Percentiles rank a stretch among this genome's conserved stretches.
These are phyloP conservation scores for Ambrosiella xylebori DNA, from an alignment of 2,329 filamentous ascomycete genomes.

Conservation along the genomic window DNA sequence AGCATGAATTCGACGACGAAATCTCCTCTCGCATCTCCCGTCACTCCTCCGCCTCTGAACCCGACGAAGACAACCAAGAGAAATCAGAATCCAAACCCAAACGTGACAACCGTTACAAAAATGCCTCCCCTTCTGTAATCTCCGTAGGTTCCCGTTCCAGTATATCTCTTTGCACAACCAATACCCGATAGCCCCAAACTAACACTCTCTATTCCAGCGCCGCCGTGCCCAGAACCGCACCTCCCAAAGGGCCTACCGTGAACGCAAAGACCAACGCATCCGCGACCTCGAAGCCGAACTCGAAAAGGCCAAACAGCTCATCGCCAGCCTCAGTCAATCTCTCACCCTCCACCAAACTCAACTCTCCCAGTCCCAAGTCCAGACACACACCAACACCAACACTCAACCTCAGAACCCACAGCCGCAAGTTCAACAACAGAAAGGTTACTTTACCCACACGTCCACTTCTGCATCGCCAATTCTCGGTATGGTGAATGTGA, in stretches of 20 bases:
- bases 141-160: conserved; percentile 22
- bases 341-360: neutral
- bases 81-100: conserved; percentile 24
- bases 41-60: neutral
- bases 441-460: too few relatives aligned
- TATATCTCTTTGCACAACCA: neutral
- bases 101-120: conserved; percentile 36
- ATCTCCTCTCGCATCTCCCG: neutral
- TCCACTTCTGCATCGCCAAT: too few relatives aligned
- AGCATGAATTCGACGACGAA: conserved; percentile 7
- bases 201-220: conserved; percentile 15
- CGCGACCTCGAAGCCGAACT: conserved; percentile 13
- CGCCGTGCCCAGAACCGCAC: conserved; percentile 20
- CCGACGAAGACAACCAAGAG: neutral
- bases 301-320: conserved; percentile 15
- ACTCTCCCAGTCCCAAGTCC: neutral
- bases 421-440: too few relatives aligned
- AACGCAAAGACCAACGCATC: conserved; percentile 18
- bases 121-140: conserved; percentile 31
- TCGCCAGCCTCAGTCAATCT: neutral
- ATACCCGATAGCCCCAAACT: neutral
- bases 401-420: neutral
- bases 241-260: conserved; percentile 20
- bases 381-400: neutral
- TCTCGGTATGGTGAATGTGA: too few relatives aligned